Percentiles rank a stretch among this genome's conserved stretches.
Evolutionary conservation across 2,329 filamentous ascomycete genomes (phyloP).

Genomic region (Beauveria varroae): DNA sequence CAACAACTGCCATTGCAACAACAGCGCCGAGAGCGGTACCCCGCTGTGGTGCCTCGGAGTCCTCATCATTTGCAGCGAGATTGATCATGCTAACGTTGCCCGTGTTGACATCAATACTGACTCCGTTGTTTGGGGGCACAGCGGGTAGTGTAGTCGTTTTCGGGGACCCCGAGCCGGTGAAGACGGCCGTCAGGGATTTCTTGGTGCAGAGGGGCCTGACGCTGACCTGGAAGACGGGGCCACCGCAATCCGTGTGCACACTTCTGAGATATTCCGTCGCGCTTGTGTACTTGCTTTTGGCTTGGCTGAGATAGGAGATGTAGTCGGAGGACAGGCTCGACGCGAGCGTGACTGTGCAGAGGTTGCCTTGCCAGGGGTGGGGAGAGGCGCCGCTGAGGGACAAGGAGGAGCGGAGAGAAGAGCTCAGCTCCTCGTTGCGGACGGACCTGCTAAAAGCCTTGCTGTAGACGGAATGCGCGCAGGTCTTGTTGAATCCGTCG

Average conservation of each 20-base stretch:
- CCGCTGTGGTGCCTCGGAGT: neutral
- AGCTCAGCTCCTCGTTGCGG: neutral
- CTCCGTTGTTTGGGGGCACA: neutral
- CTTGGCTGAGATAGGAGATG: neutral
- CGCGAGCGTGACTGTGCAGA: slow-evolving; percentile 7
- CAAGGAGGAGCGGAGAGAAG: neutral
- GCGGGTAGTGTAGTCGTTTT: neutral
- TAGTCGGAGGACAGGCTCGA: slow-evolving; percentile 2
- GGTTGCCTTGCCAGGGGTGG: neutral
- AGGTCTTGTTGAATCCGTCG: slow-evolving; percentile 3
- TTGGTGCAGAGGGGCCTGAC: neutral
- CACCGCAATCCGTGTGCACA: slow-evolving; percentile 5
- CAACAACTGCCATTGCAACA: neutral
- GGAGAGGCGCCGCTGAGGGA: neutral
- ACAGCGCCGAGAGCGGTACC: neutral
- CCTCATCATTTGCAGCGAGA: neutral
- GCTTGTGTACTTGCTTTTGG: neutral
- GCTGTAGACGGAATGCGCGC: slow-evolving; percentile 1
- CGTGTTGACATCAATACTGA: neutral
- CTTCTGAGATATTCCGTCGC: neutral
- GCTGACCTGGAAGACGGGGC: slow-evolving; percentile 2
- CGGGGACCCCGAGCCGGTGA: neutral
- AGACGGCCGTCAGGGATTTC: slow-evolving; percentile 1
- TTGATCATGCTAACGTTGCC: neutral
- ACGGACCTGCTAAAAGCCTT: neutral